Conservation (phyloP, 1,139 yeast genomes). For the Geotrichum cucujoidarum region DNA sequence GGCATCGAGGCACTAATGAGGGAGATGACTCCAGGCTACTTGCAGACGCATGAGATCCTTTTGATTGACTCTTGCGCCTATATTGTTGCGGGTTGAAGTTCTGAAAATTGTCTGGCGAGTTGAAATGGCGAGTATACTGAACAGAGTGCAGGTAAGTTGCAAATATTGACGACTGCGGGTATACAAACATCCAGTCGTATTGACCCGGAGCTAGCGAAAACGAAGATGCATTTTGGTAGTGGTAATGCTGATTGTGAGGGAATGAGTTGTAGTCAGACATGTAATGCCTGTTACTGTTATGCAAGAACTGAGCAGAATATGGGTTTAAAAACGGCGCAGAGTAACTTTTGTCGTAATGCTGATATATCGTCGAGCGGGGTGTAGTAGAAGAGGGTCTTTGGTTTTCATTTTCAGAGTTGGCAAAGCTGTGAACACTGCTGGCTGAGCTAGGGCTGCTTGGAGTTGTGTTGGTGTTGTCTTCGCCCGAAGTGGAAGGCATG, state of each 20-base stretch:
- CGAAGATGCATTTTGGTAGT: background rate
- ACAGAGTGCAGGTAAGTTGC: slow-evolving; percentile 16
- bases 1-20: slow-evolving; percentile 28
- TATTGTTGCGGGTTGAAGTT: background rate
- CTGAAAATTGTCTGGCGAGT: too few relatives aligned
- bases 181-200: slow-evolving; percentile 13
- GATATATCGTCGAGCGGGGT: background rate
- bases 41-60: background rate
- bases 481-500: too few relatives aligned
- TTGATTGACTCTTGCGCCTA: background rate
- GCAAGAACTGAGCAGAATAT: too few relatives aligned
- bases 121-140: slow-evolving; percentile 1
- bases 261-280: background rate
- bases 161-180: slow-evolving; percentile 18
- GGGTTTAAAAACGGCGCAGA: too few relatives aligned
- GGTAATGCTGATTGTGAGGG: background rate
- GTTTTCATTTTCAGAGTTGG: background rate
- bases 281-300: background rate
- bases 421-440: background rate
- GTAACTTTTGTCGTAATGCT: too few relatives aligned
- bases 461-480: too few relatives aligned
- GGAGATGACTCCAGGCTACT: background rate
- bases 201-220: background rate
- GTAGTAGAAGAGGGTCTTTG: background rate
- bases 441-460: too few relatives aligned